Evolutionary conservation across 2,329 filamentous ascomycete species (phyloP), one percentile per base, ranked within the genome.

Genomic region (Clonostachys solani): DNA sequence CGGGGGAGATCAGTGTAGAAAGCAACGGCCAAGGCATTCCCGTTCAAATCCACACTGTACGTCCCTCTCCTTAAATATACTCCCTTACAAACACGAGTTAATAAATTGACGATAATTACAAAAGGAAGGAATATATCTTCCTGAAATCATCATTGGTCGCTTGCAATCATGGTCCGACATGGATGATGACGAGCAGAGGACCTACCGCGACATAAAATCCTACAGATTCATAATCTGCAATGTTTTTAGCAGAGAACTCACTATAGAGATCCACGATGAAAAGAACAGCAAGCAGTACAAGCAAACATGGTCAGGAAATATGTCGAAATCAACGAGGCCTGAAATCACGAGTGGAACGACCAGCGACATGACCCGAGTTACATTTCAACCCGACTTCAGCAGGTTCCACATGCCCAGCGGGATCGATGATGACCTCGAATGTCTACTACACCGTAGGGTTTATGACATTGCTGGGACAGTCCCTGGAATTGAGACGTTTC

Each of bases 181-280:
- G 65, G 87, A 99, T 57, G 94, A 99, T 61, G 79, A 90, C 41
- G 86, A 97, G 65, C 85, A 92, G 60, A 97, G 96, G 72, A 91
- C 95, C 13, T 95, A 95, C 19, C 95, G 94, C 80, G 94, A 95
- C 68, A 89, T 95, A 53, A 99, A 99, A 65, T 95, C 95, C 72
- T 99, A 94, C 63, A 95, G 94, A 74, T 94, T 95, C 29, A 99
- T 99, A 75, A 89, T 99, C 53, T 96, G 92, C 68, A 99, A 99
- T 67, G 89, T 99, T 54, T 99, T 97, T 79, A 96, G 90, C 63
- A 95, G 85, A 5, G 82, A 94, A 55, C 99, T 99, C 66, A 87
- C 80, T 5, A 67, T 99, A 41, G 94, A 99, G 66, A 95, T 90
- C 6, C 89, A 94, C 53, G 92, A 97, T 63, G 89, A 87, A 12